Evolutionary conservation across 345 rosid genomes (phyloP), one percentile per base, ranked within the genome.

Genomic region (Lagerstroemia speciosa): DNA sequence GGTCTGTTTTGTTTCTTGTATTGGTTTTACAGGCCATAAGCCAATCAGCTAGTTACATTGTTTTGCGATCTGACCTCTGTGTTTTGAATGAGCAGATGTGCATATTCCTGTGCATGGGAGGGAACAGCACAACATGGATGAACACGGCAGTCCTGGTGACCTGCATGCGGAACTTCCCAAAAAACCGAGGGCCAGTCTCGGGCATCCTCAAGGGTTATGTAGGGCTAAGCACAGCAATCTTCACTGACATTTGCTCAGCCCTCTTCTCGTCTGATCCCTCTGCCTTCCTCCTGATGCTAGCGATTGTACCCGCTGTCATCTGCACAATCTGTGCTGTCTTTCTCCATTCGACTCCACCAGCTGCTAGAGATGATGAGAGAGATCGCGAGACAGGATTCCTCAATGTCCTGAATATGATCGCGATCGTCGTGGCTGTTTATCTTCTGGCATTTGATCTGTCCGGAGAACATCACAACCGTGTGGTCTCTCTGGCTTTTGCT

Each of bases 71-170:
- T 36, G 67, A 64, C n/a, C n/a, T 12, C 67, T 64, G 14, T n/a
- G 41, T 38, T 46, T 45, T 10, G 27, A 24, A 29, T 48, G 34
- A 48, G 62, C 82, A 88, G 90, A 83, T 88, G 85, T 85, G 90
- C 73, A 64, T 88, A 45, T 79, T 82, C 50, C 77, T 87, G 14
- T 82, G 86, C 78, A 33, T 85, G 79, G 93, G 86, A 55, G 88
- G 86, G 22, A 85, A 87, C 69, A 85, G 88, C 75, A 81, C 88
- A 6, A 83, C 93, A 10, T 87, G 90, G 88, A 82, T 87, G 86
- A 85, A 83, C 83, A 88, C 93, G 31, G 89, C 89, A 37, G 80
- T 84, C 68, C 74, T 86, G 3, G 93, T 86, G 33, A 84, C 93
- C 22, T 85, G 90, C 73, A 80, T 88, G 72, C 37, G 89, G 26